A percentile compares a stretch with the other conserved stretches of the same genome.
Evolutionary conservation across 2,329 filamentous ascomycete species (phyloP).

Genomic region (Colletotrichum gigasporum): DNA sequence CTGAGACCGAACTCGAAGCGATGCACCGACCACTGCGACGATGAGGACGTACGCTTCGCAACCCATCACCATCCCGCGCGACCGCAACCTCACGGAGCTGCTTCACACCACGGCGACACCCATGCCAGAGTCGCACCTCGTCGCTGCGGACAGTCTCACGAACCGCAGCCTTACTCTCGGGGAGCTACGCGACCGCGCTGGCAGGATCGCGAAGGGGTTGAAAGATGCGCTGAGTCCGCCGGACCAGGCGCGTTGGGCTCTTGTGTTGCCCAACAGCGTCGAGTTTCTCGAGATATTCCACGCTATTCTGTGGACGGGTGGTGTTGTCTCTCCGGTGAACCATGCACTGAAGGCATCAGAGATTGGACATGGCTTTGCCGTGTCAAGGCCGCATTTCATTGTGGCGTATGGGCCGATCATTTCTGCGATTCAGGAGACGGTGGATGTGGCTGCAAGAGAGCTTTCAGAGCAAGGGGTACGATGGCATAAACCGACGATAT

Average conservation of each 20-base stretch:
- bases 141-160: conserved; percentile 53
- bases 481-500: conserved; percentile 45
- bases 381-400: conserved; percentile 51
- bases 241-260: conserved; percentile 50
- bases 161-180: conserved; percentile 55
- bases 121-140: conserved; percentile 52
- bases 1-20: not conserved
- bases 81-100: conserved; percentile 54
- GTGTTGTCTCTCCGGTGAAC: conserved; percentile 50
- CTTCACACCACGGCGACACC: conserved; percentile 47
- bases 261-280: conserved; percentile 55
- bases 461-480: conserved; percentile 38
- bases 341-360: conserved; percentile 48
- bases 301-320: conserved; percentile 51
- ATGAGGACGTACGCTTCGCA: conserved; percentile 46
- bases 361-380: conserved; percentile 51
- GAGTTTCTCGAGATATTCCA: conserved; percentile 54
- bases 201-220: conserved; percentile 51
- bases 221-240: conserved; percentile 40
- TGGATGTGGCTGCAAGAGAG: conserved; percentile 41
- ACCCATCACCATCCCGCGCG: conserved; percentile 45
- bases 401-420: conserved; percentile 48
- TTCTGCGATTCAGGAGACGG: conserved; percentile 41
- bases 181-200: conserved; percentile 50
- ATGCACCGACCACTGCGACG: conserved; percentile 10